Evolutionary conservation across 441 rosid genomes (phyloP), one percentile per base, ranked within the genome.

Genomic region (Breynia disticha): DNA sequence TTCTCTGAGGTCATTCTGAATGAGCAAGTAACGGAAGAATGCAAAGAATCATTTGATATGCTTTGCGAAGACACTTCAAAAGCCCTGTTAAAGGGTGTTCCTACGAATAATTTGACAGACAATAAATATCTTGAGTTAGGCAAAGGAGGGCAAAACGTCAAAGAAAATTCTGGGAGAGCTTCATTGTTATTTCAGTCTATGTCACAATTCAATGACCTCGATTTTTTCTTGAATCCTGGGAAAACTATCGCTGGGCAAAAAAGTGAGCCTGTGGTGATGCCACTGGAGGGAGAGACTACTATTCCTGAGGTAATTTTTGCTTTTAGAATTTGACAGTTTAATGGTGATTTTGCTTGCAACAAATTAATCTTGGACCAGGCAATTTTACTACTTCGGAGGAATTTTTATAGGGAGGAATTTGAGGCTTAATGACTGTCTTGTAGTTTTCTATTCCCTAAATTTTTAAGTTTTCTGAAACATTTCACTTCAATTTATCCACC

Each of bases 181-280:
- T 65, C 78, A 5, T 52, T 62, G 54, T 57, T 83, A 50, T 77
- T 74, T 75, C 83, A 85, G 68, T 79, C 90, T 47, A 75, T 76
- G 87, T 76, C 90, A 50, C 76, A 78, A 52, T 82, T 78, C 76
- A 80, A 74, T 73, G 97, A 87, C 71, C 88, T 94, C 46, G 83
- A 73, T 22, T 87, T 87, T 67, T 87, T 87, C 86, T 76, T 90
- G 83, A 85, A 87, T 78, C 95, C 85, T 65, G 74, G 60, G 55
- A 83, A 80, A 73, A 75, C 68, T 62, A 71, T 58, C 59, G 55
- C 50, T 16, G 67, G 58, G 52, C 74, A 57, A 60, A 76, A 67
- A 70, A 53, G 55, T 44, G 74, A 59, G 60, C 58, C 66, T 56
- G 51, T 57, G 57, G 66, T 47, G 13, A 64, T 55, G 58, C 68